A percentile compares a stretch with the other conserved stretches of the same genome.
phyloP scores from a whole-genome alignment of 2,329 filamentous ascomycete species.

The Aureobasidium subglaciale region DNA sequence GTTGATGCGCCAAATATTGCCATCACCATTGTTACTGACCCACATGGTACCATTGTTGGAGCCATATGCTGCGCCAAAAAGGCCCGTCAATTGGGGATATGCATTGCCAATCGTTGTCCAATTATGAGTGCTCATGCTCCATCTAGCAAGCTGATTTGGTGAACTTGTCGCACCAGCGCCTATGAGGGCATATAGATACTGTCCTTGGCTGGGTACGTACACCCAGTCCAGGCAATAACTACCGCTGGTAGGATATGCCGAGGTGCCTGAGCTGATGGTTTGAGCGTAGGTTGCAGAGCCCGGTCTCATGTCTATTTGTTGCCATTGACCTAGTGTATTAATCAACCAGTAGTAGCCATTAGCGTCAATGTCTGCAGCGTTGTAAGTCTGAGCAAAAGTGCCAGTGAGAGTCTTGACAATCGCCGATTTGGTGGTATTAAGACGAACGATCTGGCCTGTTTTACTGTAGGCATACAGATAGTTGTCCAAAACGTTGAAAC shows the following conservation, averaged over 20 bases:
- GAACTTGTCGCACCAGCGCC: not conserved
- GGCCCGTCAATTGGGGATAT: not conserved
- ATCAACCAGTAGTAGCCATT: not conserved
- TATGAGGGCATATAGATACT: not conserved
- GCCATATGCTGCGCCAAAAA: not conserved
- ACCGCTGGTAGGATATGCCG: not conserved
- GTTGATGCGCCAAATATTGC: not conserved
- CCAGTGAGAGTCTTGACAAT: not conserved
- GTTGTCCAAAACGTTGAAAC: slow-evolving; percentile 4
- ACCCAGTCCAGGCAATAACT: not conserved
- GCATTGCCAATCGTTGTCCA: not conserved
- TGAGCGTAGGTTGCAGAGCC: not conserved
- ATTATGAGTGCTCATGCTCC: not conserved
- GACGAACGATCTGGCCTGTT: not conserved
- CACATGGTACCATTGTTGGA: not conserved
- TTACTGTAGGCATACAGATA: not conserved
- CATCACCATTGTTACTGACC: not conserved
- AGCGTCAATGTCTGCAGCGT: not conserved
- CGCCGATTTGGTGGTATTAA: not conserved
- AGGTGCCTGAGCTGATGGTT: not conserved
- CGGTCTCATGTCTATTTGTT: not conserved
- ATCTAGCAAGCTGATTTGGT: not conserved
- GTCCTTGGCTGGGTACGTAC: not conserved
- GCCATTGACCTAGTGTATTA: not conserved
- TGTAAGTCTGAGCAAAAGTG: not conserved